Base-by-base conservation (phyloP, 2,329 filamentous ascomycete genomes). In the Macrophomina pseudophaseolina region DNA sequence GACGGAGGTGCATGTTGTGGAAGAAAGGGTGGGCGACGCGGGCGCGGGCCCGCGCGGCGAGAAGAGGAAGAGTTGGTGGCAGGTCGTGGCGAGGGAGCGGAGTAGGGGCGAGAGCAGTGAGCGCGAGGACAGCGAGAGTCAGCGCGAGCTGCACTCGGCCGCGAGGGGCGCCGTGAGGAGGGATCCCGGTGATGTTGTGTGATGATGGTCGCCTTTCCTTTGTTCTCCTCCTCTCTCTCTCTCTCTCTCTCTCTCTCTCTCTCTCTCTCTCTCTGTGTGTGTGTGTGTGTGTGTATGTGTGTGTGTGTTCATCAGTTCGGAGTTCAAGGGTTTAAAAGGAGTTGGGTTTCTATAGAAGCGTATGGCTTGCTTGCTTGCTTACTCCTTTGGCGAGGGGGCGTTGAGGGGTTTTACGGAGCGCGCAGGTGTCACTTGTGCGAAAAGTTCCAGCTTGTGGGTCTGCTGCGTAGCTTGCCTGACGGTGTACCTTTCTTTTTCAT, bases 11-110 rank as follows among this genome's bases (percentile, higher is more conserved):
- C 30, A 33, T 16, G 42, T 48, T 6, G 42, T 48, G 28, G 40
- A 60, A 16, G 56, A 48, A 16, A 18, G 42, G 40, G 5, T 14
- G 28, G 5, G n/a, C 2, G 42, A 38, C 52, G 28, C 6, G 40
- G 7, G 0, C 12, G 12, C 40, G 6, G 7, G 23, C 12, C 5
- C 14, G 44, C 11, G 42, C 18, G n/a, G 28, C 28, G 2, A 32
- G 56, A 46, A 35, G 56, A 32, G 56, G 28, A 60, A 38, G 56
- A 60, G 56, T 18, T 60, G 56, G 56, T 60, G 56, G 56, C 40
- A 38, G 28, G 42, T 44, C 16, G 30, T 32, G 7, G 56, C 23
- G 16, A 32, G 40, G 18, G 38, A 60, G 28, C 33, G 56, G 42
- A 60, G 30, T 33, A 60, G 56, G 8, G 40, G 18, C 2, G 33